These are phyloP conservation scores for Condylostoma magnum DNA, from an alignment of 169 alveolate species.

Conservation along the genomic window DNA sequence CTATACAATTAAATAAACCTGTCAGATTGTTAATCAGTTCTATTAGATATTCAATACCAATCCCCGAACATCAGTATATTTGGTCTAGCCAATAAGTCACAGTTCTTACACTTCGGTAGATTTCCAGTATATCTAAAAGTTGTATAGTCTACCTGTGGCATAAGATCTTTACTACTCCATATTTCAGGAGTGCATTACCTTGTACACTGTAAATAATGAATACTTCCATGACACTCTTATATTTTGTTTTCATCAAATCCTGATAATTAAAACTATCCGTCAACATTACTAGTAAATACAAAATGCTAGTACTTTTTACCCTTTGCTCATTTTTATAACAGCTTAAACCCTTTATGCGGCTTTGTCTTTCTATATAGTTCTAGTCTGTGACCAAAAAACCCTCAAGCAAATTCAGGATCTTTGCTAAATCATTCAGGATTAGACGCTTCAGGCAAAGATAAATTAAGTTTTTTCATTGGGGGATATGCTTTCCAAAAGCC, in stretches of 20 bases:
- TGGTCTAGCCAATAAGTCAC: slow-evolving; percentile 53
- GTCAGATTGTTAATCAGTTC: slow-evolving; percentile 32
- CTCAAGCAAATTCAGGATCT: slow-evolving; percentile 55
- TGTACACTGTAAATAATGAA: slow-evolving; percentile 48
- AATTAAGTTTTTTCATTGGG: slow-evolving; percentile 23
- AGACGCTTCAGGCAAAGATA: slow-evolving; percentile 43
- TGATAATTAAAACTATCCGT: slow-evolving; percentile 54
- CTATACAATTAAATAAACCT: not conserved
- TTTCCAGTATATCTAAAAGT: slow-evolving; percentile 34
- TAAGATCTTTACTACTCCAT: slow-evolving; percentile 11
- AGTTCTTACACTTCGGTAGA: slow-evolving; percentile 47
- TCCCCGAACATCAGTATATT: slow-evolving; percentile 64
- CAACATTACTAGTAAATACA: slow-evolving; percentile 63
- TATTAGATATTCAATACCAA: slow-evolving; percentile 30
- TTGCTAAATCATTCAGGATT: slow-evolving; percentile 49
- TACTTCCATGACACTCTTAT: slow-evolving; percentile 60
- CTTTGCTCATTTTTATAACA: slow-evolving; percentile 12
- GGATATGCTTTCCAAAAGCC: slow-evolving; percentile 53
- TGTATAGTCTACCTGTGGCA: slow-evolving; percentile 22
- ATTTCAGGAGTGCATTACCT: slow-evolving; percentile 23
- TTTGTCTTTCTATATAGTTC: slow-evolving; percentile 36
- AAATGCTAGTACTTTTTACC: slow-evolving; percentile 20
- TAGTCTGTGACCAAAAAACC: slow-evolving; percentile 62
- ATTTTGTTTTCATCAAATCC: slow-evolving; percentile 47
- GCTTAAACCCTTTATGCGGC: slow-evolving; percentile 58